Evolutionary conservation across 2,329 filamentous ascomycete genomes (phyloP).

Genomic region (Pseudocercospora eumusae): DNA sequence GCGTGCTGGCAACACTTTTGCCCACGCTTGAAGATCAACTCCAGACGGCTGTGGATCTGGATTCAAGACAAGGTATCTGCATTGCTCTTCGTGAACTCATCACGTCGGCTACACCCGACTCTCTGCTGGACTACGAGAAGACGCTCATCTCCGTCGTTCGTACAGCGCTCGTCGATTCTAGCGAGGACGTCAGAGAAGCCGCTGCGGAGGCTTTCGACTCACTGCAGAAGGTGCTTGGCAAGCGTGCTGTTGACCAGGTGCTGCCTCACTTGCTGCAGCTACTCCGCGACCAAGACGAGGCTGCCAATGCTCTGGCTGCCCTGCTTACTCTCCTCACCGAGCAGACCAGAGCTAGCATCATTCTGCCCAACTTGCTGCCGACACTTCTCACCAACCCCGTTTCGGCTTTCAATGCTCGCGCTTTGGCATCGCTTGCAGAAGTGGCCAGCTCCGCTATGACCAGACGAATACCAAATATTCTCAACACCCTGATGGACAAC

Average conservation of each 20-base stretch:
- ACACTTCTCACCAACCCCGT: conserved; percentile 89
- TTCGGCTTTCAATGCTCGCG: conserved; percentile 90
- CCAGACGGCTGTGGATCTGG: conserved; percentile 81
- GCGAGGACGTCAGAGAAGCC: conserved; percentile 87
- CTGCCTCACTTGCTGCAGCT: conserved; percentile 87
- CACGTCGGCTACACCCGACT: conserved; percentile 80
- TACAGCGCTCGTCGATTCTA: conserved; percentile 84
- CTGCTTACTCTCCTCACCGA: conserved; percentile 93
- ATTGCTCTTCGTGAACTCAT: conserved; percentile 94
- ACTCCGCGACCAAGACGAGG: conserved; percentile 80
- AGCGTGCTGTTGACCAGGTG: conserved; percentile 92
- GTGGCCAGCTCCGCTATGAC: conserved; percentile 92
- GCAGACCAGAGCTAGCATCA: conserved; percentile 89
- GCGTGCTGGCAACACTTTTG: conserved; percentile 81
- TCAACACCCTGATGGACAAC: conserved; percentile 93
- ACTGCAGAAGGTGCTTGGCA: conserved; percentile 88
- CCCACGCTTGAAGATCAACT: conserved; percentile 92
- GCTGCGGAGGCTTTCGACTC: conserved; percentile 97
- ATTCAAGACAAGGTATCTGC: conserved; percentile 95
- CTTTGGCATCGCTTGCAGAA: conserved; percentile 86
- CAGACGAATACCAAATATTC: conserved; percentile 80
- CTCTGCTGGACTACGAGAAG: conserved; percentile 92
- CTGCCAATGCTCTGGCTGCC: conserved; percentile 88
- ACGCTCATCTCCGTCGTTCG: conserved; percentile 92
- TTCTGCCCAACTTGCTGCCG: conserved; percentile 91